These are phyloP conservation scores for Mycena rosella DNA, from an alignment of 768 basidiomycete species.

Conservation along the genomic window DNA sequence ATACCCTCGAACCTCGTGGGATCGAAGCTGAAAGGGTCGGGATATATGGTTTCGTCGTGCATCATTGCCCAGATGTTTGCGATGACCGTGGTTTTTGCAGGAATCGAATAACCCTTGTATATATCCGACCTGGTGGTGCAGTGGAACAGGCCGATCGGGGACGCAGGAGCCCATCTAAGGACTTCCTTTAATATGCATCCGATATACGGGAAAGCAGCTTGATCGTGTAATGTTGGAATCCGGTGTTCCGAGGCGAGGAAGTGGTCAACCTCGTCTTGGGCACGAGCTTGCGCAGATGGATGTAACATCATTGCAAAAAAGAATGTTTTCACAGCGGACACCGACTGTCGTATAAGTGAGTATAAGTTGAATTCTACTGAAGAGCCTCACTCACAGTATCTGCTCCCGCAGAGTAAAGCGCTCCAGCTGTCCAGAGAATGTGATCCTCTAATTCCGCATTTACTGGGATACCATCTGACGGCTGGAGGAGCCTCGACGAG, in stretches of 20 bases:
- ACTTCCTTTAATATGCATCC: slow-evolving; percentile 27
- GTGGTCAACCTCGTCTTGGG: slow-evolving; percentile 36
- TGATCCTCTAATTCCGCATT: too few relatives aligned
- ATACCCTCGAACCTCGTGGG: slow-evolving; percentile 36
- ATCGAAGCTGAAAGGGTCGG: slow-evolving; percentile 39
- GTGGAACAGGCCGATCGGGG: slow-evolving; percentile 16
- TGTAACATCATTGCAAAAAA: slow-evolving; percentile 35
- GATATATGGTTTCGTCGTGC: slow-evolving; percentile 39
- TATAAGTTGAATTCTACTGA: background rate
- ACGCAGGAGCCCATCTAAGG: slow-evolving; percentile 25
- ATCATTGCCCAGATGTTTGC: slow-evolving; percentile 38
- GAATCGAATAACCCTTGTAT: slow-evolving; percentile 29
- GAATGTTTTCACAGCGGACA: slow-evolving; percentile 20
- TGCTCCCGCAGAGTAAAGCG: too few relatives aligned
- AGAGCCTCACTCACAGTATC: too few relatives aligned
- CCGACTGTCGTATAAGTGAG: background rate
- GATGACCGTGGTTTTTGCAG: slow-evolving; percentile 21
- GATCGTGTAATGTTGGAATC: slow-evolving; percentile 35
- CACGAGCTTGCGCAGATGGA: slow-evolving; percentile 28
- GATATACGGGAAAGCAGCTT: slow-evolving; percentile 28
- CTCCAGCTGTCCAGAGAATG: too few relatives aligned
- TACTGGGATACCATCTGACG: too few relatives aligned
- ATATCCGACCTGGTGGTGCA: slow-evolving; percentile 18
- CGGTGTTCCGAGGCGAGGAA: slow-evolving; percentile 27
- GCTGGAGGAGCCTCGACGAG: too few relatives aligned